Conservation (phyloP, 73 alveolate species). For the Uronychia setigera region DNA sequence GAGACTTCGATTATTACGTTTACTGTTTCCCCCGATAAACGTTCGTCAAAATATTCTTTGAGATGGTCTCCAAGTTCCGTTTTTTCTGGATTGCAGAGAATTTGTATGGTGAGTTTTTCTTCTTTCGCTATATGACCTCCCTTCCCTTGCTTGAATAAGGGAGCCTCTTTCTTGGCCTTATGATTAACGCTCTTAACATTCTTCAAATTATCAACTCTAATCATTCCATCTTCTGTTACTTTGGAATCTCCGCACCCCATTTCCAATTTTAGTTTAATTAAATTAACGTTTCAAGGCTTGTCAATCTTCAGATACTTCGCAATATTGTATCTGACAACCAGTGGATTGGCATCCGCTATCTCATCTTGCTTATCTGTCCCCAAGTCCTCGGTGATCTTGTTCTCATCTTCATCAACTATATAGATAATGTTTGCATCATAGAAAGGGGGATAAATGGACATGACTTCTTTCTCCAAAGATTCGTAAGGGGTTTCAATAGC, state of each 20-base stretch:
- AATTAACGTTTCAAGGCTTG: no score
- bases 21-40: background rate
- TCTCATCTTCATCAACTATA: conserved; percentile 55
- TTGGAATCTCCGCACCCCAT: conserved; percentile 1
- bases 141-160: background rate
- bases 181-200: background rate
- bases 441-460: conserved; percentile 47
- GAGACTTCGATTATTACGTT: background rate
- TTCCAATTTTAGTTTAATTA: no score
- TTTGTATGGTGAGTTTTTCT: background rate
- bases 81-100: background rate
- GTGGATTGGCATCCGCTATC: background rate
- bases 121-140: background rate
- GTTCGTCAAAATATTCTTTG: background rate
- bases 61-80: background rate
- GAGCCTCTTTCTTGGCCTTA: background rate
- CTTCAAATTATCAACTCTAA: background rate
- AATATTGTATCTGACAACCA: background rate
- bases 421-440: conserved; percentile 36
- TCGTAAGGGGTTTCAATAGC: background rate
- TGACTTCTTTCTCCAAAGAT: conserved; percentile 30
- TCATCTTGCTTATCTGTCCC: background rate
- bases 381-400: background rate
- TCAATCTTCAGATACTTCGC: background rate
- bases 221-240: background rate